phyloP scores from a whole-genome alignment of 805 yeast genomes.

The Nakazawaea wyomingensis region DNA sequence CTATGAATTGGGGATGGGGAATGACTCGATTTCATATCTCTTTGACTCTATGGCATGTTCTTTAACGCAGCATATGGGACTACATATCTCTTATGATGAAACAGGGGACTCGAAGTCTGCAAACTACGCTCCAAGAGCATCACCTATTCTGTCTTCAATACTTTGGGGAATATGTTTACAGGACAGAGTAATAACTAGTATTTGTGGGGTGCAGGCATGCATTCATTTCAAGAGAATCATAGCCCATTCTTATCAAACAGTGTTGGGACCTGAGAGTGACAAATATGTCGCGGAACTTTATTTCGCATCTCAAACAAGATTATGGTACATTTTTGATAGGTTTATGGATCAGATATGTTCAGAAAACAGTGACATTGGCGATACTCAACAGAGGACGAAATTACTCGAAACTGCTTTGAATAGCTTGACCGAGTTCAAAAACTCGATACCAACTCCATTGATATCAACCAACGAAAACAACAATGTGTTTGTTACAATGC shows the following conservation, averaged over 20 bases:
- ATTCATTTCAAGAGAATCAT: constrained; percentile 29
- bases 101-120: constrained; percentile 18
- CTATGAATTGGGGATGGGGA: constrained; percentile 27
- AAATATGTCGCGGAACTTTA: constrained; percentile 20
- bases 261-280: constrained; percentile 11
- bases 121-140: constrained; percentile 20
- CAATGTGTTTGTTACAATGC: constrained; percentile 15
- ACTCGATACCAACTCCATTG: constrained; percentile 19
- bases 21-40: constrained; percentile 25
- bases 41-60: constrained; percentile 27
- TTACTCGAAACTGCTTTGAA: constrained; percentile 22
- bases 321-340: constrained; percentile 28
- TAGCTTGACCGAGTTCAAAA: constrained; percentile 20
- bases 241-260: constrained; percentile 25
- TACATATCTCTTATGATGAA: constrained; percentile 21
- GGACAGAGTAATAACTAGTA: constrained; percentile 24
- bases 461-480: constrained; percentile 1
- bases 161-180: constrained; percentile 28
- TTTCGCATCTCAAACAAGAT: constrained; percentile 22
- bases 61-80: constrained; percentile 29
- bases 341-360: constrained; percentile 30
- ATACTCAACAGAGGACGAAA: constrained; percentile 22
- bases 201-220: constrained; percentile 25
- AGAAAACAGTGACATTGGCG: constrained; percentile 27
- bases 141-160: constrained; percentile 23